Evolutionary conservation across 2,329 filamentous ascomycete genomes (phyloP), one percentile per base, ranked within the genome.

Genomic region (Arthrobotrys megalospora): DNA sequence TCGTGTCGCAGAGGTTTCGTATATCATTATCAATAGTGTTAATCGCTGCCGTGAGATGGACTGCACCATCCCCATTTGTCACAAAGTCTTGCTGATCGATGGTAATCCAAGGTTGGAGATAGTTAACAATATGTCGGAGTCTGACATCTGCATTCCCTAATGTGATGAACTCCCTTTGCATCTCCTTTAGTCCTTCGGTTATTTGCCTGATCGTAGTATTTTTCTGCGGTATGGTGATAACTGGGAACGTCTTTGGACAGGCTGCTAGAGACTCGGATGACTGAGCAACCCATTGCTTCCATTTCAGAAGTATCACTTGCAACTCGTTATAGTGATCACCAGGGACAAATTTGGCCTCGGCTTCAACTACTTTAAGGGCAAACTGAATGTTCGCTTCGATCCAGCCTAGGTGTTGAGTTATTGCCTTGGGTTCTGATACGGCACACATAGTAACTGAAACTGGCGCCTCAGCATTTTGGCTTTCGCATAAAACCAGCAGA

Each of bases 31-130:
- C 67, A 8, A 65, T 24, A 16, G 34, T 32, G 16, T 19, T 38
- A 7, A 78, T 16, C 8, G 19, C 43, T 3, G 7, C 19, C 6
- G 8, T 60, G 11, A 21, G 14, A 0, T 38, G 7, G 16, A 6
- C 1, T 4, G 7, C n/a, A 28, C 34, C 10, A 4, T 24, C 14
- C 6, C 24, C 45, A 41, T 66, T 58, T 50, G 12, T n/a, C 2
- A 14, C 11, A 7, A 12, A 4, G 11, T 34, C 28, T 14, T 52
- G 32, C n/a, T 70, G n/a, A 4, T 8, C n/a, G 0, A 6, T 21
- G 8, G 75, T 45, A 16, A 78, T 50, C 75, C 75, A 78, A n/a
- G 67, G 52, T 6, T 32, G 34, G 6, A 78, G 62, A 32, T 72
- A 78, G 38, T 48, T 60, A 6, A 52, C 52, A 19, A 78, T 72